Evolutionary conservation across 345 rosid genomes (phyloP), one percentile per base, ranked within the genome.

Genomic region (Eucalyptus decipiens): DNA sequence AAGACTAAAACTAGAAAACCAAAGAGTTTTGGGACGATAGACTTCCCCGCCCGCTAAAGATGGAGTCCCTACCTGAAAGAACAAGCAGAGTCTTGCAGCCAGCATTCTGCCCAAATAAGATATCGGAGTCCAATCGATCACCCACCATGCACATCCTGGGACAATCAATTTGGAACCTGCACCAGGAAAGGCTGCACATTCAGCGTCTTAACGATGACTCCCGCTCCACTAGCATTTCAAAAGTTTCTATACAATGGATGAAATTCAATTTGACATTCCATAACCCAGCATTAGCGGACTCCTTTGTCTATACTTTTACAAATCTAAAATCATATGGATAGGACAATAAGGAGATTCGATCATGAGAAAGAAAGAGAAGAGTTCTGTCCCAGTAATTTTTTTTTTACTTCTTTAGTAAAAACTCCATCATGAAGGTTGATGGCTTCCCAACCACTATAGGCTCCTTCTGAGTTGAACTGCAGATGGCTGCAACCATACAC

Each of bases 61-160:
- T 21, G 51, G 37, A 49, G 62, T 65, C 34, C 85, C 76, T 76
- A 90, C 98, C 99, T 94, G 99, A 93, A 86, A 97, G 95, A 91
- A 97, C 99, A n/a, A 97, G 96, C 65, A 97, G 97, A 87, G 98
- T 97, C 94, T 95, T 94, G 94, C 98, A 96, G 86, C 99, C 99
- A 88, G 95, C 94, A 87, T 93, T 95, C 91, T 96, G 94, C 87
- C 99, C 98, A 88, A 95, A 98, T 88, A 97, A 90, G 86, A 97
- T 95, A 91, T 98, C 99, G 4, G 98, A 95, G 93, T 98, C 99
- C 86, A 97, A 89, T 92, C 98, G 94, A 92, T 97, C 99, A 62
- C 99, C 99, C 89, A 98, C 98, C 98, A 97, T 97, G 88, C 99
- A 98, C 98, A 98, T 98, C 92, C 92, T 94, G 43, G 97, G 94